A percentile compares a stretch with the other conserved stretches of the same genome.
Evolutionary conservation across 208 protist genomes (phyloP).

Genomic region (Wallacemonas sp.): DNA sequence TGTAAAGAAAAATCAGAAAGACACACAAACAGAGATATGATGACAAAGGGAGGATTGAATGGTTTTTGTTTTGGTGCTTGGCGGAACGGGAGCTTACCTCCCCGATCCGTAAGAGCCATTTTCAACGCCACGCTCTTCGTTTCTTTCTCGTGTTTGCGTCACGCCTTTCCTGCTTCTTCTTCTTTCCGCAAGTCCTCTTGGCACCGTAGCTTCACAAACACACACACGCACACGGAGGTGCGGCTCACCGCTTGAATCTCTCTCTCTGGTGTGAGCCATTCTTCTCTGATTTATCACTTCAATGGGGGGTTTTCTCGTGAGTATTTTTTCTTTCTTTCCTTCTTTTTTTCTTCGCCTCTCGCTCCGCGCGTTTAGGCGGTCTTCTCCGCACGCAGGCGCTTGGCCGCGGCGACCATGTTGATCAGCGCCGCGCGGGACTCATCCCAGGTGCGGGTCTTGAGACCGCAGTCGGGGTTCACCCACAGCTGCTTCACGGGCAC

Average conservation of each 20-base stretch:
- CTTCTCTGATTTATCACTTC: too few relatives aligned
- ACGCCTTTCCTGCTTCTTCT: too few relatives aligned
- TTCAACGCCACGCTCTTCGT: background rate
- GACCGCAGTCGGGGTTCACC: slow-evolving; percentile 91
- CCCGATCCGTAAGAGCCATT: too few relatives aligned
- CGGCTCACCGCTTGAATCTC: too few relatives aligned
- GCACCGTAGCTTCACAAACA: too few relatives aligned
- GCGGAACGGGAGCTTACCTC: too few relatives aligned
- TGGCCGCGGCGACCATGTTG: slow-evolving; percentile 59
- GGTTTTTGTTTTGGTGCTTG: background rate
- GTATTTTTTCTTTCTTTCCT: slow-evolving; percentile 3
- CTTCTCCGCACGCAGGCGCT: slow-evolving; percentile 37
- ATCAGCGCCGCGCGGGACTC: slow-evolving; percentile 39
- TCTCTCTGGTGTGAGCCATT: too few relatives aligned
- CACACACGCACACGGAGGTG: too few relatives aligned
- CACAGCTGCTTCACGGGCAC: slow-evolving; percentile 52
- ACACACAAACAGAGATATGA: slow-evolving; percentile 17
- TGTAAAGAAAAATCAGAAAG: background rate
- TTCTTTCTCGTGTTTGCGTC: background rate
- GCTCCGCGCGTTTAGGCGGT: slow-evolving; percentile 5
- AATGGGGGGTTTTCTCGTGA: background rate
- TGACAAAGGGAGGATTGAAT: background rate
- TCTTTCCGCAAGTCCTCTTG: too few relatives aligned
- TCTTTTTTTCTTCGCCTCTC: slow-evolving; percentile 6
- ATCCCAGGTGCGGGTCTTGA: slow-evolving; percentile 77